Evolutionary conservation across 1,284 basidiomycete species (phyloP), one percentile per base, ranked within the genome.

Genomic region (Tranzscheliella williamsii): DNA sequence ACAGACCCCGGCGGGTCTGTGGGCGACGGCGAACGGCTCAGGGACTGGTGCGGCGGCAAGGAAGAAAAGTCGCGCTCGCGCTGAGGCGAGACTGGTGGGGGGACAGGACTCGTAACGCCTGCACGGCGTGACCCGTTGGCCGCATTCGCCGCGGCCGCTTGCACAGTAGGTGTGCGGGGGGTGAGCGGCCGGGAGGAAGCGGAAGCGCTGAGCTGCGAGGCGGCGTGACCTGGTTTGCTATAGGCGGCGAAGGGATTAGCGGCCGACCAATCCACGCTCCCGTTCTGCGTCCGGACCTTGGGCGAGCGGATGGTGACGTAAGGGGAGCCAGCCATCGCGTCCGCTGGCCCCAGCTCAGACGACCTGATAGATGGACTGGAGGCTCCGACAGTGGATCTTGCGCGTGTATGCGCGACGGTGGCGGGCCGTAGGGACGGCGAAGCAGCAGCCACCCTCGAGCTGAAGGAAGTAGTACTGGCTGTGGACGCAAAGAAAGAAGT

Each of bases 381-480:
- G 5, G 15, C 24, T 8, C 50, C 45, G 0, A 56, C 45, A 4
- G 34, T 42, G n/a, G 53, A 57, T 20, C 34, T 43, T 45, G 60
- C 48, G 21, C 54, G 39, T 35, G 20, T 22, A 18, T 44, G 49
- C 13, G 45, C 41, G 4, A 43, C 29, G 7, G 53, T 42, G 17
- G 43, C 47, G 0, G 58, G 40, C 13, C 58, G 50, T 16, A 62
- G 31, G 20, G 48, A 47, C 13, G 58, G 58, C 0, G 58, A 62
- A 5, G 48, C 24, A 1, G 48, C 53, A 5, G 58, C 47, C 9
- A 49, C 40, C 22, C 49, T 45, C 7, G 52, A 47, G 5, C 41
- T 49, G 22, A 53, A 47, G 31, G 44, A 41, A 18, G 17, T 21
- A 1, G 46, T 39, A 11, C 16, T 34, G 23, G 46, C 32, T 4